Evolutionary conservation across 352 stramenopile species (phyloP).

Genomic region (Phytophthora melonis): DNA sequence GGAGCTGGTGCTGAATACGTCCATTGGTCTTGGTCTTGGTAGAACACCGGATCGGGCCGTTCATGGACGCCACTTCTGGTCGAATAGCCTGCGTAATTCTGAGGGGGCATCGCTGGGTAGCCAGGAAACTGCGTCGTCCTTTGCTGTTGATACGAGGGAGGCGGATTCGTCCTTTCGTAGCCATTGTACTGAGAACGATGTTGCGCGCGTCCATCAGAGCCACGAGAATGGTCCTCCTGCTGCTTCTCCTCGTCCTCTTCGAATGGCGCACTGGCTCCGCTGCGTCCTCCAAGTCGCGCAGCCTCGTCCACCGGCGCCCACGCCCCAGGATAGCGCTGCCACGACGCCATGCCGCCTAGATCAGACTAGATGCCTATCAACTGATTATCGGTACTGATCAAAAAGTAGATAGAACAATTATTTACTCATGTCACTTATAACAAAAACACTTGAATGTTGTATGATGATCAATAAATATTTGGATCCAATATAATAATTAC

Average conservation of each 20-base stretch:
- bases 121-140: constrained; percentile 2
- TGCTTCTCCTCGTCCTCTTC: constrained; percentile 11
- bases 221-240: neutral
- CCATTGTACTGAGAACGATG: constrained; percentile 12
- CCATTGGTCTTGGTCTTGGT: constrained; percentile 2
- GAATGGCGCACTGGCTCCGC: constrained; percentile 22
- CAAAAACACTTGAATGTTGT: too few species aligned
- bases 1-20: constrained; percentile 6
- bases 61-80: constrained; percentile 1
- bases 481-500: too few species aligned
- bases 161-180: constrained; percentile 1
- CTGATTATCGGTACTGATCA: too few species aligned
- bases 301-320: constrained; percentile 12
- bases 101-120: constrained; percentile 8
- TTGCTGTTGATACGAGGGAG: constrained; percentile 13
- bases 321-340: constrained; percentile 27
- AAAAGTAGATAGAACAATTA: too few species aligned
- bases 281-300: neutral
- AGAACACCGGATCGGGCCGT: neutral
- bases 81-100: constrained; percentile 11
- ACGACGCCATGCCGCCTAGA: constrained; percentile 22
- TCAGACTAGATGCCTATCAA: too few species aligned
- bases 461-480: too few species aligned
- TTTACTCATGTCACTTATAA: too few species aligned
- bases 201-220: constrained; percentile 15